These are phyloP conservation scores for Ajuga chamaepitys DNA, from an alignment of 257 asterid genomes.

Conservation along the genomic window DNA sequence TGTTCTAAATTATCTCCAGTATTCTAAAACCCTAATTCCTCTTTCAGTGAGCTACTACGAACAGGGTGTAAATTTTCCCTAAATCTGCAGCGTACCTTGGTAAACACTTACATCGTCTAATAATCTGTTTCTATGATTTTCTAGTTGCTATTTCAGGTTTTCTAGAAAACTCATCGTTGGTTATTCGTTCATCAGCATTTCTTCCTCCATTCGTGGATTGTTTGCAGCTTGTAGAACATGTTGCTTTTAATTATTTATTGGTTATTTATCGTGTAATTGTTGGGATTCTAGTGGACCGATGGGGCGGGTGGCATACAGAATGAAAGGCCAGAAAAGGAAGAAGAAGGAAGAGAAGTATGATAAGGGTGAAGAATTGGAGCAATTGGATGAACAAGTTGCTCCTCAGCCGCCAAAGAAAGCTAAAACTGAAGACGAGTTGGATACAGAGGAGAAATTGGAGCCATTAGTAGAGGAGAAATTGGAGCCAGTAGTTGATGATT, in stretches of 20 bases:
- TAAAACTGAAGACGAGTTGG: conserved; percentile 25
- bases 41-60: neutral
- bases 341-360: conserved; percentile 41
- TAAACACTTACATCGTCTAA: neutral
- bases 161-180: neutral
- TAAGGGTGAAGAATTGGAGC: conserved; percentile 25
- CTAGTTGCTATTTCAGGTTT: neutral
- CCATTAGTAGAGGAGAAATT: conserved; percentile 25
- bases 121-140: neutral
- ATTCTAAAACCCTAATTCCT: conserved; percentile 7
- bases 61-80: neutral
- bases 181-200: neutral
- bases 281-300: conserved; percentile 14
- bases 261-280: neutral
- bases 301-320: conserved; percentile 35
- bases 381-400: neutral
- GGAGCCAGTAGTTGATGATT: conserved; percentile 29
- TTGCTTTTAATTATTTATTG: neutral
- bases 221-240: neutral
- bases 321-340: conserved; percentile 60
- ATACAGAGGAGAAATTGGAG: conserved; percentile 32
- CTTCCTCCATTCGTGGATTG: neutral
- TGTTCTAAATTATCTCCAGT: neutral
- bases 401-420: conserved; percentile 26
- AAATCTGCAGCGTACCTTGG: neutral